These are phyloP conservation scores for Cardamine resedifolia DNA, from an alignment of 345 rosid genomes.

Conservation along the genomic window DNA sequence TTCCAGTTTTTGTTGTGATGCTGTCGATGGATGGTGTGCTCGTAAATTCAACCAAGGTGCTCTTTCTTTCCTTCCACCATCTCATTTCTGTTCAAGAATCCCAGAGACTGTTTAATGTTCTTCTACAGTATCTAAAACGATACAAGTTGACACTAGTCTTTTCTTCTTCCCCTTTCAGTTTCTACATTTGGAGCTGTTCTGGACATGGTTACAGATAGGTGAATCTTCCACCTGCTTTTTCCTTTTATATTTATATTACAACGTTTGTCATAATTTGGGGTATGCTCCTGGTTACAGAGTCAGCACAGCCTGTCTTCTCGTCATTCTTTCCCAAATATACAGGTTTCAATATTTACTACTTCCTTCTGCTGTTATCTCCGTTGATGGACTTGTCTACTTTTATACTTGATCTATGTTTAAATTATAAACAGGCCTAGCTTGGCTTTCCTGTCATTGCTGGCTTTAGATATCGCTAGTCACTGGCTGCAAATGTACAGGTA, in stretches of 20 bases:
- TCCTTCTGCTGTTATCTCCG: background rate
- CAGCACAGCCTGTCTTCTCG: constrained; percentile 94
- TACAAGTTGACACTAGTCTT: background rate
- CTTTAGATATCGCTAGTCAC: constrained; percentile 89
- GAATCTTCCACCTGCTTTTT: constrained; percentile 2
- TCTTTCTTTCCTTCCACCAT: background rate
- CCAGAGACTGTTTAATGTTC: too few relatives aligned
- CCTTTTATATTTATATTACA: background rate
- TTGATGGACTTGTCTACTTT: background rate
- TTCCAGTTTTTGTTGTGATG: constrained; percentile 92
- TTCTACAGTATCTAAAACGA: background rate
- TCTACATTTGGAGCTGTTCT: constrained; percentile 97
- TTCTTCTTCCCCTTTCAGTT: constrained; percentile 43
- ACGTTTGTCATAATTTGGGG: background rate
- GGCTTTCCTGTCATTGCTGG: constrained; percentile 75
- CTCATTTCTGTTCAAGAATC: background rate
- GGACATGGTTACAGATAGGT: constrained; percentile 99
- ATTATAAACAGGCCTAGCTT: constrained; percentile 77
- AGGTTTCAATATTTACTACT: constrained; percentile 38
- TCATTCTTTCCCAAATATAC: constrained; percentile 84
- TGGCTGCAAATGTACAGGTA: constrained; percentile 99
- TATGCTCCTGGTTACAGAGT: constrained; percentile 74
- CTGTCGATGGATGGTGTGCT: constrained; percentile 93
- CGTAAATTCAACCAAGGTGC: constrained; percentile 93
- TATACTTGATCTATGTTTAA: background rate